These are phyloP conservation scores for Salvia splendens DNA, from an alignment of 257 asterid species.

Conservation along the genomic window DNA sequence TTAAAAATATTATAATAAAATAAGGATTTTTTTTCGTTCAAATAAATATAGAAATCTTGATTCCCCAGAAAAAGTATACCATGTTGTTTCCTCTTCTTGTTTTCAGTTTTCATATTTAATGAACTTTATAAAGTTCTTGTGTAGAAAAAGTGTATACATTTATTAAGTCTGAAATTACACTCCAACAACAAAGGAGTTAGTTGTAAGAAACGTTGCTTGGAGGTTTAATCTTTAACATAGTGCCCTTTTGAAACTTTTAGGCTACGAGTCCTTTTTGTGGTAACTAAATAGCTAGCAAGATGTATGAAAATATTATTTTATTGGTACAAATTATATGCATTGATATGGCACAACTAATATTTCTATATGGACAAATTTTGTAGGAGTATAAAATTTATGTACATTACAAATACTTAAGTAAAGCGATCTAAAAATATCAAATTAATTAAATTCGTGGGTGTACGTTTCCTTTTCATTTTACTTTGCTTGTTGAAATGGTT, in stretches of 20 bases:
- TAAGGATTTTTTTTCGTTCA: too few species aligned
- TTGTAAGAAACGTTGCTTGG: constrained; percentile 21
- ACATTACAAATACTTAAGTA: not conserved
- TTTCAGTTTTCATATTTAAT: not conserved
- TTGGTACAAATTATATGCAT: too few species aligned
- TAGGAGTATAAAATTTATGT: too few species aligned
- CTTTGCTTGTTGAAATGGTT: not conserved
- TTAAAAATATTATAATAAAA: too few species aligned
- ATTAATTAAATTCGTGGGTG: not conserved
- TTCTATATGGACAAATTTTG: too few species aligned
- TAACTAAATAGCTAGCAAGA: not conserved
- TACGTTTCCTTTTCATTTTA: not conserved
- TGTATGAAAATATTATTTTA: not conserved
- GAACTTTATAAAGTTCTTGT: not conserved
- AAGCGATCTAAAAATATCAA: not conserved
- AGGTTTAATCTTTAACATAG: constrained; percentile 13
- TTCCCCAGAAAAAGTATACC: not conserved
- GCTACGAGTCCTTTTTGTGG: not conserved
- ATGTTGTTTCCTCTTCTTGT: not conserved
- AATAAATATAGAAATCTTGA: not conserved
- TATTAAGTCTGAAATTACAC: not conserved
- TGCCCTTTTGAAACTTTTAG: constrained; percentile 13
- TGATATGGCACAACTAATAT: too few species aligned
- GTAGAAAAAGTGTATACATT: not conserved
- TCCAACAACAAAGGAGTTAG: not conserved